Base-by-base conservation (phyloP, 176 grass and related monocot genomes). In the Musa acuminata region DNA sequence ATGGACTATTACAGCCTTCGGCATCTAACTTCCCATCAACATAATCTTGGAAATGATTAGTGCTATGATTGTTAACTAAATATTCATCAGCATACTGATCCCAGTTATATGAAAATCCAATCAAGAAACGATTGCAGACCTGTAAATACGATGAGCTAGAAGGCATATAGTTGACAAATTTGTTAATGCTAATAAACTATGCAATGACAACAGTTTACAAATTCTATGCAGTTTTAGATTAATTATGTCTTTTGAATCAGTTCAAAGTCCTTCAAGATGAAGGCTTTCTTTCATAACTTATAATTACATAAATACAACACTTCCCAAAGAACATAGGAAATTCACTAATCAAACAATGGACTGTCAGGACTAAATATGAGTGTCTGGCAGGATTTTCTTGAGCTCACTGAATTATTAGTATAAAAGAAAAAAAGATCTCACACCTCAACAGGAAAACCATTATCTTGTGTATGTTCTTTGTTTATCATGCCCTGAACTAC, bases 401-500 rank as follows among this genome's bases (percentile, higher is more conserved):
- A 26, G 23, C 29, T 35, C 29, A 35, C 3, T 35, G 29, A 35
- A 35, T 35, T 35, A 35, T 35, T 35, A 35, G 29, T 35, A 35
- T 35, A 69, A 13, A n/a, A 20, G 26, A 35, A 11, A 23, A 51
- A 54, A 80, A 9, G 25, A 25, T 2, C 11, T 9, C 64, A 55
- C 21, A 82, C 80, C 62, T 71, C 73, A 64, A 17, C 52, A 62
- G 80, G 65, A 60, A 79, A 68, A n/a, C 63, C 70, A 64, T 70
- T 71, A 9, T 77, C 51, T 50, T 80, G 49, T n/a, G 59, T 72
- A 9, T 27, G 52, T 17, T 52, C 21, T 77, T 72, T 73, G 79
- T 73, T 59, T 19, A 75, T 58, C 54, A 74, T 80, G 72, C 55
- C 82, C 50, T 80, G 73, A 72, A 85, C 49, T 81, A 85, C 48